Conservation (phyloP, 108 stramenopile genomes). For the Hondaea fermentalgiana region DNA sequence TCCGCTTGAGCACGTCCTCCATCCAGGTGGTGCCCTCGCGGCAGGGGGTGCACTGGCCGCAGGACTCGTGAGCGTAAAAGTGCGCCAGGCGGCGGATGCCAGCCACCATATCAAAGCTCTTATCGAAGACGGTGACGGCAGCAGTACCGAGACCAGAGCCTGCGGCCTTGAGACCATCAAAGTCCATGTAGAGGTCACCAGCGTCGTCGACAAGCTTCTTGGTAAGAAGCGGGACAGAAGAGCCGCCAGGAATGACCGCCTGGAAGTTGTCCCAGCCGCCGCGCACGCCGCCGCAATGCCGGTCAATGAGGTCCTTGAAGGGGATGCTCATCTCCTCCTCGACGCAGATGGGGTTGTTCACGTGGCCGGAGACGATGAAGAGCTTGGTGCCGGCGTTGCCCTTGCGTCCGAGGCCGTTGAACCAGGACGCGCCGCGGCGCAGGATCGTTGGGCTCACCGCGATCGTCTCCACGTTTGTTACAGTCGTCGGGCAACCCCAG, state of each 20-base stretch:
- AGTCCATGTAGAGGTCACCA: conserved; percentile 75
- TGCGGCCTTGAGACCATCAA: conserved; percentile 86
- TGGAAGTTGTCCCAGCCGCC: conserved; percentile 97
- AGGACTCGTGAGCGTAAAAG: conserved; percentile 99
- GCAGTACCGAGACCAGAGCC: conserved; percentile 96
- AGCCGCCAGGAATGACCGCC: conserved; percentile 98
- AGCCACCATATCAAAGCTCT: conserved; percentile 96
- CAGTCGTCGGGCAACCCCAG: conserved; percentile 97
- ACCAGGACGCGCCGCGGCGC: conserved; percentile 92
- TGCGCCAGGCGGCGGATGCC: conserved; percentile 97
- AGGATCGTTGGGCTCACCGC: conserved; percentile 97
- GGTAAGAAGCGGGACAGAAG: conserved; percentile 94
- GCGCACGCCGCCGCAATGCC: conserved; percentile 96
- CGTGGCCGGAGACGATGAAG: conserved; percentile 96
- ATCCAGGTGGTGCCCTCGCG: conserved; percentile 86
- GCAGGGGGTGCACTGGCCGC: conserved; percentile 99
- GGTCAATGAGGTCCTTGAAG: conserved; percentile 90
- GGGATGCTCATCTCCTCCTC: conserved; percentile 99
- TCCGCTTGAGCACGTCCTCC: conserved; percentile 68
- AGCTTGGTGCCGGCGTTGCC: conserved; percentile 98
- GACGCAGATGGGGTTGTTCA: conserved; percentile 96
- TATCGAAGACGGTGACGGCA: conserved; percentile 98
- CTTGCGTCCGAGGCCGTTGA: conserved; percentile 85
- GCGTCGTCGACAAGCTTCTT: conserved; percentile 90
- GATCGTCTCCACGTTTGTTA: conserved; percentile 98